A percentile compares a stretch with the other conserved stretches of the same genome.
phyloP scores from a whole-genome alignment of 176 grass and related monocot genomes.

The Oryza australiensis region DNA sequence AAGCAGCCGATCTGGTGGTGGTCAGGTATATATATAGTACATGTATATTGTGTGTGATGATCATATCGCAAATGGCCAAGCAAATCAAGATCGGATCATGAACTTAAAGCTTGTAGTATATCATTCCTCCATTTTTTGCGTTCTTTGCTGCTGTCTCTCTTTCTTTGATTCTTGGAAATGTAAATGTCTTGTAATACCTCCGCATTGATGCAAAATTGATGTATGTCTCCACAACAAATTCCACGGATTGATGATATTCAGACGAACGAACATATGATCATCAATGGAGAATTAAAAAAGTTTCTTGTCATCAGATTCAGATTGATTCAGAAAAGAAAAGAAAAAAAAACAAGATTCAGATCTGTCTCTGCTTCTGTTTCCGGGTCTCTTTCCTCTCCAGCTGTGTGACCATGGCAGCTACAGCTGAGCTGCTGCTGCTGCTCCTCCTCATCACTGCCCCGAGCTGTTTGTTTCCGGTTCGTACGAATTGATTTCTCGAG shows the following conservation, averaged over 20 bases:
- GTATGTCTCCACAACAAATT: neutral
- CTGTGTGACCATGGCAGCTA: slow-evolving; percentile 29
- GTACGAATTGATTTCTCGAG: neutral
- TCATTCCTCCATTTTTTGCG: neutral
- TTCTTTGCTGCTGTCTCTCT: neutral
- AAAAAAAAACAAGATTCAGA: neutral
- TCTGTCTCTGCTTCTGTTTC: slow-evolving; percentile 37
- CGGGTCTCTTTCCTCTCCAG: slow-evolving; percentile 42
- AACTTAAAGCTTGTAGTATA: slow-evolving; percentile 19
- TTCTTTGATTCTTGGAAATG: neutral
- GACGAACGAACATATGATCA: neutral
- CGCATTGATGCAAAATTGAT: neutral
- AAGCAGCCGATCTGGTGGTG: slow-evolving; percentile 35
- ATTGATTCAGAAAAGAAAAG: slow-evolving; percentile 14
- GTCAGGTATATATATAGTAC: neutral
- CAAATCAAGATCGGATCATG: neutral
- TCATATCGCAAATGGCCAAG: neutral
- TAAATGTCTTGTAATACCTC: slow-evolving; percentile 19
- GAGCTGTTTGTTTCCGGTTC: neutral
- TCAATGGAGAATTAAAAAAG: neutral
- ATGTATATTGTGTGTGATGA: neutral
- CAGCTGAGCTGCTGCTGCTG: slow-evolving; percentile 23
- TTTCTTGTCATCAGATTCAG: slow-evolving; percentile 20
- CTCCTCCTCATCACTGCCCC: neutral
- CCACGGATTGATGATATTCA: no score